Base-by-base conservation (phyloP, 345 rosid species). In the Citrus glauca region DNA sequence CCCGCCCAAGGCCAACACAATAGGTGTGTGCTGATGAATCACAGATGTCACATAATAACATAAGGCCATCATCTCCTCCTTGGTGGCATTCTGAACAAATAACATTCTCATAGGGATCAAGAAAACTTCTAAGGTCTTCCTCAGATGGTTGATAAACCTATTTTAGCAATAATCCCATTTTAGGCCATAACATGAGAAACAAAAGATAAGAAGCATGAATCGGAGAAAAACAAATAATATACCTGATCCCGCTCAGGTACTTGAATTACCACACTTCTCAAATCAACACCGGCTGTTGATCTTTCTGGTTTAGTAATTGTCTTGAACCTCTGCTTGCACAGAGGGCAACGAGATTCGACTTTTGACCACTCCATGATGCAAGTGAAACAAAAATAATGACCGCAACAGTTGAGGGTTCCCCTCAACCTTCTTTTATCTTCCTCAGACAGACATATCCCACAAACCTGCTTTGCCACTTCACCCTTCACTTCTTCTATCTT, bases 11-110 rank as follows among this genome's bases (percentile, higher is more conserved):
- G 76, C 99, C 99, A 53, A 93, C 99, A 57, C 99, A 97, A 81
- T 86, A 97, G 24, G 99, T 94, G 85, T 97, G 99, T 24, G 99
- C 98, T 61, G 99, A 91, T 80, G 99, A 97, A 89, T 97, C 99
- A 78, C 99, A 97, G 70, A 91, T 79, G 83, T 97, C 99, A 77
- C 99, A 97, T 9, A 97, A 91, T 78, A 97, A 88, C 98, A 97
- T 97, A 40, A 94, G 97, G 77, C 88, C 99, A 80, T 97, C 99
- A 77, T 97, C 99, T 75, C 98, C 98, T 57, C 99, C 98, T 81
- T 86, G 94, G 72, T 88, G 93, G 82, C 99, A 97, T 80, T 92
- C 99, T n/a, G 93, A 85, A 81, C 99, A 97, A 77, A 91, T 86
- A 53, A 87, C 97, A 76, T 89, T 91, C 90, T 94, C 98, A 67